phyloP scores from a whole-genome alignment of 345 rosid species.

The Iberis pinnata region DNA sequence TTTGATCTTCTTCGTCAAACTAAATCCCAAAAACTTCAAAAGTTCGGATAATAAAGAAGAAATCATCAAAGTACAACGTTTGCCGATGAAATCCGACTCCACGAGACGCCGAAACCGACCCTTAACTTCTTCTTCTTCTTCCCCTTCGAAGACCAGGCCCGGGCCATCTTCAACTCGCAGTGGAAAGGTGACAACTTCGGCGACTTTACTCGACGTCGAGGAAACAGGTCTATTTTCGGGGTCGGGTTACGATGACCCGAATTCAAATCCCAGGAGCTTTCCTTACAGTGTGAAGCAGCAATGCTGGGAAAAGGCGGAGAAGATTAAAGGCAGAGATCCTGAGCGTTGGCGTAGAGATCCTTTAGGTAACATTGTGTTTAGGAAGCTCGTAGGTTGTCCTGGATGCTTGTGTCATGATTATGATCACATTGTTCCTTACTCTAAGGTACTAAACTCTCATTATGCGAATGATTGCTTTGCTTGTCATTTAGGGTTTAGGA shows the following conservation, averaged over 20 bases:
- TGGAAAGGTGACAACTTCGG: constrained; percentile 37
- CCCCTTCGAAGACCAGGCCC: constrained; percentile 35
- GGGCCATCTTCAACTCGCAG: constrained; percentile 22
- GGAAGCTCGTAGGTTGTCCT: constrained; percentile 91
- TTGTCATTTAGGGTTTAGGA: neutral
- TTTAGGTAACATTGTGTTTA: constrained; percentile 71
- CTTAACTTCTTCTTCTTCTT: constrained; percentile 34
- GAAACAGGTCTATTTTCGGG: constrained; percentile 26
- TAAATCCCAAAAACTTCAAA: constrained; percentile 11
- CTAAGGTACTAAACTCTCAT: constrained; percentile 52
- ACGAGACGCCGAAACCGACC: constrained; percentile 34
- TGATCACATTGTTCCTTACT: constrained; percentile 87
- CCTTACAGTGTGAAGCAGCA: constrained; percentile 83
- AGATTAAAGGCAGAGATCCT: constrained; percentile 75
- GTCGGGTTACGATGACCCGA: constrained; percentile 40
- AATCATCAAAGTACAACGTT: neutral
- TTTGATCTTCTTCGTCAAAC: constrained; percentile 20
- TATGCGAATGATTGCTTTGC: neutral
- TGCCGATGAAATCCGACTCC: constrained; percentile 40
- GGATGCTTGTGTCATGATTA: constrained; percentile 97
- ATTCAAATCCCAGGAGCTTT: constrained; percentile 71
- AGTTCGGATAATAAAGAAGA: neutral
- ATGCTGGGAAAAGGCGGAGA: constrained; percentile 96
- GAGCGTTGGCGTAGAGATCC: constrained; percentile 83
- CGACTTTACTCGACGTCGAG: constrained; percentile 42